Percentiles rank a stretch among this genome's conserved stretches.
Conservation (phyloP, 192 early-diverging fungal genomes). For the Powellomyces hirtus region DNA sequence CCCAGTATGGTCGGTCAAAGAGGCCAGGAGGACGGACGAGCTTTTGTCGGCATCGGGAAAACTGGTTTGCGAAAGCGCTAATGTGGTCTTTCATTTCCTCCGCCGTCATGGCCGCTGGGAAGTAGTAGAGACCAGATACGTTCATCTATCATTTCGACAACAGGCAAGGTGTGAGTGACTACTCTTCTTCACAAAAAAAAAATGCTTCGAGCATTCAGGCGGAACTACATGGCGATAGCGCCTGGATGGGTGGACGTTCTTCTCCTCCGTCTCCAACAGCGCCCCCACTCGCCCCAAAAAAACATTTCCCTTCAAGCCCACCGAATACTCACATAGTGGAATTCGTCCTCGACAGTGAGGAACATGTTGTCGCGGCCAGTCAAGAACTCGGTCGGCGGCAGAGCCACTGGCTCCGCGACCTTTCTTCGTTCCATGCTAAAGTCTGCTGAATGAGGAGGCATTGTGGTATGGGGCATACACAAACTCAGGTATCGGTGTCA, state of each 20-base stretch:
- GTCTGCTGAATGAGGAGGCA: not conserved
- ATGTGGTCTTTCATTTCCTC: slow-evolving; percentile 18
- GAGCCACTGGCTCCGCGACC: not conserved
- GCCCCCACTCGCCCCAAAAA: no score
- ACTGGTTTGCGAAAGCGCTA: slow-evolving; percentile 5
- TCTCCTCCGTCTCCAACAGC: no score
- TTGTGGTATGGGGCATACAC: no score
- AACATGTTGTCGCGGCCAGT: slow-evolving; percentile 35
- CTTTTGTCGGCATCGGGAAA: not conserved
- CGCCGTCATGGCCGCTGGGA: not conserved
- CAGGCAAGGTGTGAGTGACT: not conserved
- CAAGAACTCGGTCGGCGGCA: slow-evolving; percentile 8
- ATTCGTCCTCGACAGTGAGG: slow-evolving; percentile 28
- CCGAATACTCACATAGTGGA: no score
- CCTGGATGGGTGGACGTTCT: no score
- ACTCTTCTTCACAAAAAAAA: not conserved
- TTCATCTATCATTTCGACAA: slow-evolving; percentile 17
- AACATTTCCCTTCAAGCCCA: no score
- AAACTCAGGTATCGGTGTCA: no score
- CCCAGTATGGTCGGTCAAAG: slow-evolving; percentile 28
- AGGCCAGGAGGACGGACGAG: slow-evolving; percentile 8
- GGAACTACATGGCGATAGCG: no score
- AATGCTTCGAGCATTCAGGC: no score
- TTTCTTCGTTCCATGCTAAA: not conserved
- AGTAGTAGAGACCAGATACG: slow-evolving; percentile 22